Conservation (phyloP, 352 stramenopile genomes). For the Peronospora belbahrii region DNA sequence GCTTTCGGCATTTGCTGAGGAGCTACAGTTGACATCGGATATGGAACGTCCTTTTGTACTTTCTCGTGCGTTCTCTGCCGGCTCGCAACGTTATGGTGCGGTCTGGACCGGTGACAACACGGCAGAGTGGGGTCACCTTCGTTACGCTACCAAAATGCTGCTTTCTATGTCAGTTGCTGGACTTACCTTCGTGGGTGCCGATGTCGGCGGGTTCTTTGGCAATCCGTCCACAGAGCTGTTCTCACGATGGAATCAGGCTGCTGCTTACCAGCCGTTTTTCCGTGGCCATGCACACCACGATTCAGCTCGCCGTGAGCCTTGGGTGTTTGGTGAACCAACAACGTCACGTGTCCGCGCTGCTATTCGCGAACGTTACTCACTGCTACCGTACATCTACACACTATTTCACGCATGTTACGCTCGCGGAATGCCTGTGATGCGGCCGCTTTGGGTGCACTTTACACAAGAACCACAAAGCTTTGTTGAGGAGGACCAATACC, state of each 20-base stretch:
- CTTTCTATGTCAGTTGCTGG: slow-evolving; percentile 93
- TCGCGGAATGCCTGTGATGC: slow-evolving; percentile 80
- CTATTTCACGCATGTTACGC: slow-evolving; percentile 63
- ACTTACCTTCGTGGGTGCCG: slow-evolving; percentile 95
- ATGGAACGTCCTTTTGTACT: slow-evolving; percentile 96
- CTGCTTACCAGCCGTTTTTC: slow-evolving; percentile 97
- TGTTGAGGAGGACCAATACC: slow-evolving; percentile 90
- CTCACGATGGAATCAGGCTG: slow-evolving; percentile 94
- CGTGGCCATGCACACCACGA: slow-evolving; percentile 98
- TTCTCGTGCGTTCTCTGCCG: slow-evolving; percentile 95
- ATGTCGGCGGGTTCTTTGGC: slow-evolving; percentile 99
- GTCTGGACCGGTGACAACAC: slow-evolving; percentile 99
- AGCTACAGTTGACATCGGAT: slow-evolving; percentile 25
- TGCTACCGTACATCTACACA: slow-evolving; percentile 95
- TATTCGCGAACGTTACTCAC: slow-evolving; percentile 92
- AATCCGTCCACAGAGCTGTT: slow-evolving; percentile 94
- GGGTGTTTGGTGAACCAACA: slow-evolving; percentile 94
- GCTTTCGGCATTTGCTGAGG: slow-evolving; percentile 35
- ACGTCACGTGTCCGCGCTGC: slow-evolving; percentile 84
- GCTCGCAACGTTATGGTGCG: slow-evolving; percentile 94
- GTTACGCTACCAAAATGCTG: slow-evolving; percentile 95
- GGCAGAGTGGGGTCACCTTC: slow-evolving; percentile 93
- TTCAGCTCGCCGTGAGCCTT: slow-evolving; percentile 96
- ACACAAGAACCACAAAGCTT: slow-evolving; percentile 80
- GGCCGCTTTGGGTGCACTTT: slow-evolving; percentile 96